Conservation (phyloP, 257 asterid species). For the Solanum chiquidenum region DNA sequence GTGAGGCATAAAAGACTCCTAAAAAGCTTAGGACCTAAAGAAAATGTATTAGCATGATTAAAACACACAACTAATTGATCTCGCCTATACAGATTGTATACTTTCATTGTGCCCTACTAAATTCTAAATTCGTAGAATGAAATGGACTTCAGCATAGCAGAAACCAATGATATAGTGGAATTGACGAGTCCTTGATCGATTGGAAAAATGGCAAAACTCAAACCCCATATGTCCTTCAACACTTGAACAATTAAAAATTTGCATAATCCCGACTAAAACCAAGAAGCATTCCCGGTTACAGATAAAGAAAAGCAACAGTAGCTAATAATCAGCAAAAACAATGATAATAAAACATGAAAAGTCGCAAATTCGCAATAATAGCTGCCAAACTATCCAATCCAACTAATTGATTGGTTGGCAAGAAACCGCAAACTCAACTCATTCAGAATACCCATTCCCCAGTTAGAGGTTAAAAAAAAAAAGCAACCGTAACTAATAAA, state of each 20-base stretch:
- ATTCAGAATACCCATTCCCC: background rate
- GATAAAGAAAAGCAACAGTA: background rate
- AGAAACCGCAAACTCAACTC: background rate
- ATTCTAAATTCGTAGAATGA: background rate
- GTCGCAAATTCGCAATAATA: background rate
- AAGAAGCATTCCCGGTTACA: background rate
- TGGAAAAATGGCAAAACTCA: background rate
- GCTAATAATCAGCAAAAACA: constrained; percentile 65
- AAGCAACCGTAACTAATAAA: background rate
- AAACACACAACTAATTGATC: background rate
- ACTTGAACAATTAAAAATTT: background rate
- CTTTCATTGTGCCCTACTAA: background rate
- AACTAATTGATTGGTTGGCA: background rate
- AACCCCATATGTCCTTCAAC: background rate
- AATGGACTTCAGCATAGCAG: background rate
- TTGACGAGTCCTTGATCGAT: background rate
- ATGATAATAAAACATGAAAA: constrained; percentile 10
- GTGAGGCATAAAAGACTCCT: background rate
- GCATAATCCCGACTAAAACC: background rate
- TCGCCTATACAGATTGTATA: background rate
- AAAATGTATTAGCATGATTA: background rate
- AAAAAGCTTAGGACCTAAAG: background rate
- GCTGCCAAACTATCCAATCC: background rate
- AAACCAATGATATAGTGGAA: background rate
- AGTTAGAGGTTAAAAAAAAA: background rate